phyloP scores from a whole-genome alignment of 176 grass and related monocot genomes.

The Chloris gayana region DNA sequence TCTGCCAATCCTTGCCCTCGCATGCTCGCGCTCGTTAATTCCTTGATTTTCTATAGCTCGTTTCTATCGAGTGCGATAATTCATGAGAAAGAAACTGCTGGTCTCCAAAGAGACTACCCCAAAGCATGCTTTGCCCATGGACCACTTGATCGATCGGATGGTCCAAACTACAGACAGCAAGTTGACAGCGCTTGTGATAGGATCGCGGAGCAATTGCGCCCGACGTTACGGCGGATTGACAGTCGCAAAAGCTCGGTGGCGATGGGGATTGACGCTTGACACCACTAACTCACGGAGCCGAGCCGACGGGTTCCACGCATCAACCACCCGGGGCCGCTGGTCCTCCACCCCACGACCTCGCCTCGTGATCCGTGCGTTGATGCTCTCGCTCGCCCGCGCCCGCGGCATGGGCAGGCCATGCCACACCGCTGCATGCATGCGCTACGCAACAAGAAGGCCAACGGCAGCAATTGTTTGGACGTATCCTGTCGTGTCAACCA shows the following conservation, averaged over 20 bases:
- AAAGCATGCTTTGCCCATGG: too few relatives aligned
- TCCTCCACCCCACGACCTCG: background rate
- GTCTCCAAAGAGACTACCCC: too few relatives aligned
- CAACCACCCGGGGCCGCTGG: background rate
- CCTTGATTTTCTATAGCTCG: too few relatives aligned
- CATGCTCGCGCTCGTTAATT: background rate
- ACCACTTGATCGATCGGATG: background rate
- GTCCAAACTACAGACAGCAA: background rate
- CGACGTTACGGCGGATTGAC: slow-evolving; percentile 10
- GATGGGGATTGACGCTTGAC: slow-evolving; percentile 38
- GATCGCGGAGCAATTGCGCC: background rate
- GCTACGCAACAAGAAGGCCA: background rate
- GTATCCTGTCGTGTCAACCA: background rate
- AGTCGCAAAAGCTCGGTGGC: background rate
- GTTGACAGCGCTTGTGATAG: background rate
- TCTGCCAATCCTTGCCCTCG: background rate
- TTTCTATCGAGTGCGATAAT: too few relatives aligned
- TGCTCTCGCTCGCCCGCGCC: background rate
- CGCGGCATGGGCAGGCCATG: too few relatives aligned
- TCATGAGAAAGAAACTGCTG: too few relatives aligned
- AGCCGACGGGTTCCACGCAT: background rate
- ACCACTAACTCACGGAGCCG: slow-evolving; percentile 42
- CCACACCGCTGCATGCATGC: background rate
- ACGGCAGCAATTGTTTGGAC: background rate
- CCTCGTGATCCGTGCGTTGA: slow-evolving; percentile 19